Conservation (phyloP, 192 early-diverging fungal species). For the Entomortierella beljakovae region DNA sequence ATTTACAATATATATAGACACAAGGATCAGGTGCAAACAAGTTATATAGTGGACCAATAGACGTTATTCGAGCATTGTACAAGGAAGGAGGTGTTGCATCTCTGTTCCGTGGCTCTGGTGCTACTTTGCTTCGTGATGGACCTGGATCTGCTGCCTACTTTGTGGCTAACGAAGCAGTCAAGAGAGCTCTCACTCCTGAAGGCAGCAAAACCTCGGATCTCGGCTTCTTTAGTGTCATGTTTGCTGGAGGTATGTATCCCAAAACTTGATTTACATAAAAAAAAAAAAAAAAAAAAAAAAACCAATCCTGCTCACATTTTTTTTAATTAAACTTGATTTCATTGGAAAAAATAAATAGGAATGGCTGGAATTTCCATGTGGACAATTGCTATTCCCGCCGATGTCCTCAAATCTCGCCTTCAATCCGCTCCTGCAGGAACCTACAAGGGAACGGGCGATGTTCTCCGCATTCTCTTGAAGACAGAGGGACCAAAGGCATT, state of each 20-base stretch:
- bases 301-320: too few species aligned
- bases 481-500: slow-evolving; percentile 80
- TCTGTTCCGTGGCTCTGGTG: slow-evolving; percentile 94
- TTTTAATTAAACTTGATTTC: too few species aligned
- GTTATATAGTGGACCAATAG: slow-evolving; percentile 92
- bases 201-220: slow-evolving; percentile 79
- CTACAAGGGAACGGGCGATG: slow-evolving; percentile 78
- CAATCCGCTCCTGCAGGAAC: slow-evolving; percentile 89
- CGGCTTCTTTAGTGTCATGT: slow-evolving; percentile 82
- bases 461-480: slow-evolving; percentile 70
- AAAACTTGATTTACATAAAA: not conserved
- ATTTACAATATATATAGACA: slow-evolving; percentile 18
- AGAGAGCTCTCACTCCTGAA: slow-evolving; percentile 71
- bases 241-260: slow-evolving; percentile 84
- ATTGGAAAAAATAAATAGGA: slow-evolving; percentile 53
- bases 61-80: slow-evolving; percentile 86
- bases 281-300: not conserved
- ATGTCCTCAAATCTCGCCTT: slow-evolving; percentile 91
- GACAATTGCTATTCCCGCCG: slow-evolving; percentile 92
- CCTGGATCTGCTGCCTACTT: slow-evolving; percentile 97
- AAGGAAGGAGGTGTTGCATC: slow-evolving; percentile 87
- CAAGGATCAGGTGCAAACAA: slow-evolving; percentile 67
- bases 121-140: slow-evolving; percentile 92
- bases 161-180: slow-evolving; percentile 94
- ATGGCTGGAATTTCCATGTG: slow-evolving; percentile 99